These are phyloP conservation scores for Meyerozyma carpophila DNA, from an alignment of 1,139 yeast genomes.

Conservation along the genomic window DNA sequence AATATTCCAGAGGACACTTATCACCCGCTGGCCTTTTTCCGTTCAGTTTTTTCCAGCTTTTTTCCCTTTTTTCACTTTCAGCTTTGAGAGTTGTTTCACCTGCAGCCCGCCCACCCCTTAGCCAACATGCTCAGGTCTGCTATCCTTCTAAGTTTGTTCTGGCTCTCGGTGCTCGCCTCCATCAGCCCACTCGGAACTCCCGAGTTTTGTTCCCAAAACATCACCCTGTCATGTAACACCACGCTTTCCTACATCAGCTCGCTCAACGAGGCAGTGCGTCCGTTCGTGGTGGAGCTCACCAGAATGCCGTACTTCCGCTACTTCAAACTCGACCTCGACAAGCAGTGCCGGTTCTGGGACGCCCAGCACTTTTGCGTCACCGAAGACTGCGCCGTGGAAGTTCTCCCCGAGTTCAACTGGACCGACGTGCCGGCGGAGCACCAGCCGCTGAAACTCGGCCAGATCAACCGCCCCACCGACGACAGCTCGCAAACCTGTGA, in stretches of 20 bases:
- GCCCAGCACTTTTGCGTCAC: slow-evolving; percentile 86
- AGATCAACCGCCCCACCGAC: slow-evolving; percentile 20
- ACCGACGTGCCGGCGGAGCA: slow-evolving; percentile 61
- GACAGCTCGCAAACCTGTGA: slow-evolving; percentile 23
- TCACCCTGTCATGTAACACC: slow-evolving; percentile 44
- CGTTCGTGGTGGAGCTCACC: slow-evolving; percentile 53
- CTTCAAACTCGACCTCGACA: slow-evolving; percentile 80
- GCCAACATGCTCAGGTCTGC: too few relatives aligned
- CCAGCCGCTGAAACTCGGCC: slow-evolving; percentile 71
- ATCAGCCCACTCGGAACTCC: slow-evolving; percentile 41
- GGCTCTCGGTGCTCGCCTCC: slow-evolving; percentile 1
- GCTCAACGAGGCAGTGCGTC: slow-evolving; percentile 33
- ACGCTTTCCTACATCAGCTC: slow-evolving; percentile 42
- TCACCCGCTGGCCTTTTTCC: background rate
- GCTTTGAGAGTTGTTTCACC: too few relatives aligned
- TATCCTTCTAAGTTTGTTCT: background rate
- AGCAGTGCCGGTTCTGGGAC: slow-evolving; percentile 85
- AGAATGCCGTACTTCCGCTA: slow-evolving; percentile 73
- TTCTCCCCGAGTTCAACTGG: slow-evolving; percentile 53
- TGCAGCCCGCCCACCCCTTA: too few relatives aligned
- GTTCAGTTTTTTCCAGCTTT: background rate
- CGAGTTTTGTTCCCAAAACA: slow-evolving; percentile 43
- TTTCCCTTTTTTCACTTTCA: background rate
- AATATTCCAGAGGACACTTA: background rate
- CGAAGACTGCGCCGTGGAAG: slow-evolving; percentile 90